phyloP scores from a whole-genome alignment of 2,329 filamentous ascomycete species.

The Xylariaceae sp. region DNA sequence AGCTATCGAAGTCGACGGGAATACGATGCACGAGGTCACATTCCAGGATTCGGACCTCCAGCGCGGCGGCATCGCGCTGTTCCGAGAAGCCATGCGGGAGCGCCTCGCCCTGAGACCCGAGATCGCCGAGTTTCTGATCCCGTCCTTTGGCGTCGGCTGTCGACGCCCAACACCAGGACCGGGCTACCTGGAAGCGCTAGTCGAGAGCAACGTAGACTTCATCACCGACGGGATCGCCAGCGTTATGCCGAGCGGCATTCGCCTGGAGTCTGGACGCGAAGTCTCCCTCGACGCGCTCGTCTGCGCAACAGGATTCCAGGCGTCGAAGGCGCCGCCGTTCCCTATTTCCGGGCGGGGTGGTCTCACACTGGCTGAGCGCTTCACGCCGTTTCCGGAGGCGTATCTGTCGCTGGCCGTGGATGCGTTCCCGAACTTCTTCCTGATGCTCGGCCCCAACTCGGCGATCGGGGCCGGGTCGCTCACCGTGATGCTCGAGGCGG shows the following conservation, averaged over 20 bases:
- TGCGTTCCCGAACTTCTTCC: conserved; percentile 56
- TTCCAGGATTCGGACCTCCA: conserved; percentile 47
- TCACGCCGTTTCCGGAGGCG: conserved; percentile 45
- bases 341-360: conserved; percentile 47
- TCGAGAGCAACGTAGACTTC: conserved; percentile 49
- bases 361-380: conserved; percentile 46
- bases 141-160: conserved; percentile 52
- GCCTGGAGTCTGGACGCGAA: conserved; percentile 34
- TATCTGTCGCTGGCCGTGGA: conserved; percentile 55
- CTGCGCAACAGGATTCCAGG: conserved; percentile 55
- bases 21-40: conserved; percentile 49
- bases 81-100: conserved; percentile 47
- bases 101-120: conserved; percentile 51
- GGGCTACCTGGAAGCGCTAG: conserved; percentile 53
- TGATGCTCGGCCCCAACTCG: conserved; percentile 56
- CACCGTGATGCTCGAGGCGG: conserved; percentile 53
- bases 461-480: conserved; percentile 54
- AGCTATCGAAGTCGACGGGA: conserved; percentile 50
- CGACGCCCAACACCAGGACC: conserved; percentile 52
- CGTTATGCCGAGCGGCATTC: conserved; percentile 46
- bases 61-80: conserved; percentile 38
- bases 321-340: conserved; percentile 49
- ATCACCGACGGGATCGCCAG: conserved; percentile 42
- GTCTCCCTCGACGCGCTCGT: conserved; percentile 53
- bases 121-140: conserved; percentile 50